Percentiles rank a stretch among this genome's conserved stretches.
phyloP scores from a whole-genome alignment of 2,329 filamentous ascomycete genomes.

The Calonectria naviculata region DNA sequence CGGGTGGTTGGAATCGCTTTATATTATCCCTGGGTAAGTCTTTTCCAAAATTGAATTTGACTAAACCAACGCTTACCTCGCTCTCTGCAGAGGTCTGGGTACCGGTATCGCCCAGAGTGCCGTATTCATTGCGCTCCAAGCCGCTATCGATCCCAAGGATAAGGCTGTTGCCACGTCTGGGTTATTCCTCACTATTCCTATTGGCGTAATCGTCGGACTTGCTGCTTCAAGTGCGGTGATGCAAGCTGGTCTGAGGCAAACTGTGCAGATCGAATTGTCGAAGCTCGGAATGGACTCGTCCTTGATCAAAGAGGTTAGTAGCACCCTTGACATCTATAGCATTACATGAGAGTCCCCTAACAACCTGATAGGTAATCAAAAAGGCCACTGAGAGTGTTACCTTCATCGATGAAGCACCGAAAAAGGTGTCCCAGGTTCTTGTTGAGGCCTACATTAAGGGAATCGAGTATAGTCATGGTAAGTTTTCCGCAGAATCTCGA shows the following conservation, averaged over 20 bases:
- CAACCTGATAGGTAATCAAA: slow-evolving; percentile 20
- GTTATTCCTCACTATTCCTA: slow-evolving; percentile 50
- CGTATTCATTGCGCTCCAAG: slow-evolving; percentile 55
- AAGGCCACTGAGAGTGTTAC: slow-evolving; percentile 33
- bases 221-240: slow-evolving; percentile 50
- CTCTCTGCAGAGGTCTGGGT: slow-evolving; percentile 46
- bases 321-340: background rate
- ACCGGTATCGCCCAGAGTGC: slow-evolving; percentile 53
- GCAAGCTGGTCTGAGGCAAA: slow-evolving; percentile 17
- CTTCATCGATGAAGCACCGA: slow-evolving; percentile 30
- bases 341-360: background rate
- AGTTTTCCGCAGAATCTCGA: background rate
- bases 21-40: slow-evolving; percentile 62
- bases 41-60: background rate
- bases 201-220: slow-evolving; percentile 53
- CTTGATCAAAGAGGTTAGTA: slow-evolving; percentile 22
- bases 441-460: slow-evolving; percentile 29
- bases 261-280: slow-evolving; percentile 19
- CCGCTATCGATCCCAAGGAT: slow-evolving; percentile 49
- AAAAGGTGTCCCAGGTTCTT: slow-evolving; percentile 12
- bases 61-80: background rate
- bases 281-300: slow-evolving; percentile 23
- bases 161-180: slow-evolving; percentile 54
- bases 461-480: slow-evolving; percentile 33
- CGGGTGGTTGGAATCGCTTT: slow-evolving; percentile 64